Evolutionary conservation across 2,329 filamentous ascomycete species (phyloP).

Genomic region (Talaromyces piceae): DNA sequence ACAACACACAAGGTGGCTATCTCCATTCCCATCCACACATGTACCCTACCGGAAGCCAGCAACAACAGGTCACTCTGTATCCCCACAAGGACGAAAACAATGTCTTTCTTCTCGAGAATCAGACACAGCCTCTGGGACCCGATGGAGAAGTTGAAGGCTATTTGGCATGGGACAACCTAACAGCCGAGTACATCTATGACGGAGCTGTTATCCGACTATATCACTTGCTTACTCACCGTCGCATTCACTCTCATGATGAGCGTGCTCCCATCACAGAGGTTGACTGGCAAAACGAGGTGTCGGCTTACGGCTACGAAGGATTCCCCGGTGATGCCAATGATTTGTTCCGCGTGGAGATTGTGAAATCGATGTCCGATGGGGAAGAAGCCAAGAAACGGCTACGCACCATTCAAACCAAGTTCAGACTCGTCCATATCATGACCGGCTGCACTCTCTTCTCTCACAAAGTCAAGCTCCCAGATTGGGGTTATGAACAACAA

Average conservation of each 20-base stretch:
- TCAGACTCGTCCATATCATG: conserved; percentile 92
- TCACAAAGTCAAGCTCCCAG: conserved; percentile 96
- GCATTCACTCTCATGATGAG: conserved; percentile 89
- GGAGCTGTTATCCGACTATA: conserved; percentile 76
- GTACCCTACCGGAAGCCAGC: conserved; percentile 96
- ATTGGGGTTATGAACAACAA: conserved; percentile 97
- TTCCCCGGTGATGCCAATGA: conserved; percentile 97
- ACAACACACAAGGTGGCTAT: conserved; percentile 96
- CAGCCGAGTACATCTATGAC: conserved; percentile 64
- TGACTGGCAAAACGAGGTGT: conserved; percentile 94
- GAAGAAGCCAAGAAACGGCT: conserved; percentile 72
- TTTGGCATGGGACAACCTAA: conserved; percentile 71
- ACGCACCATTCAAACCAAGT: conserved; percentile 93
- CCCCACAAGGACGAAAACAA: conserved; percentile 99
- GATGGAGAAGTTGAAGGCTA: conserved; percentile 76
- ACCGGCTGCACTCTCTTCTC: conserved; percentile 94
- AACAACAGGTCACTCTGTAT: conserved; percentile 97
- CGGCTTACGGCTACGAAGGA: conserved; percentile 93
- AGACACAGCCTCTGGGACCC: conserved; percentile 76
- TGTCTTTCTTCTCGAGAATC: conserved; percentile 86
- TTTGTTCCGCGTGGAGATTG: conserved; percentile 87
- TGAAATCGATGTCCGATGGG: conserved; percentile 78
- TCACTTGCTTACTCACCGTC: conserved; percentile 73
- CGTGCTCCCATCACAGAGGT: conserved; percentile 77
- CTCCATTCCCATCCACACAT: conserved; percentile 94